Base-by-base conservation (phyloP, 2,329 filamentous ascomycete genomes). In the Phialemoniopsis sp. region DNA sequence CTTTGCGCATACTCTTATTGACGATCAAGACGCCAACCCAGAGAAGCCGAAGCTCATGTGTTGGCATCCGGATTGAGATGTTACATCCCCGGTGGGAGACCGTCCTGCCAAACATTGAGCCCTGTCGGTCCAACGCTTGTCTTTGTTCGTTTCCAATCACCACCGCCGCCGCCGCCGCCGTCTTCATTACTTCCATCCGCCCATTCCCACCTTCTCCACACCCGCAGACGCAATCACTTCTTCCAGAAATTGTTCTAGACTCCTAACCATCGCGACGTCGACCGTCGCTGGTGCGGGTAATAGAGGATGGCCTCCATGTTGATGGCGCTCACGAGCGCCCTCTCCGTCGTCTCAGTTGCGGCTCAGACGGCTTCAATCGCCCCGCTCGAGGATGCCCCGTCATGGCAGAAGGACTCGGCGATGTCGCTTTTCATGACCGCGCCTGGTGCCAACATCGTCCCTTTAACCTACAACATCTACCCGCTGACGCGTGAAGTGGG, bases 401-500 rank as follows among this genome's bases (percentile, higher is more conserved):
- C 21, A 21, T 71, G 64, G 66, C 59, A 64, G 38, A 39, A 52
- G 4, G 51, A 57, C 15, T 66, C 60, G 29, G 56, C 59, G 35
- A 64, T 76, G 60, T 58, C 64, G 32, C 56, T 76, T 35, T 54
- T 56, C 31, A 46, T 73, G 36, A 44, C 50, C 29, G 41, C 55
- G 29, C 41, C 53, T 34, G 45, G 40, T 10, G 49, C 44, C 8
- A 53, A 54, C 5, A 43, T 47, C 16, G 30, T 51, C 5, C 45
- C 56, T 3, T 37, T 60, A 29, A 50, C 66, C 13, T 72, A 66
- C 45, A 59, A 60, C 15, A 60, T 74, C 14, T 63, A 72, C 29
- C 72, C 72, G 12, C 56, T 73, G 42, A 74, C 70, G 0, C 39
- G 47, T 30, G 56, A 49, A 8, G 46, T 67, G 29, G 72, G 69